These are phyloP conservation scores for Aspergillus costaricaensis DNA, from an alignment of 2,329 filamentous ascomycete genomes.

Conservation along the genomic window DNA sequence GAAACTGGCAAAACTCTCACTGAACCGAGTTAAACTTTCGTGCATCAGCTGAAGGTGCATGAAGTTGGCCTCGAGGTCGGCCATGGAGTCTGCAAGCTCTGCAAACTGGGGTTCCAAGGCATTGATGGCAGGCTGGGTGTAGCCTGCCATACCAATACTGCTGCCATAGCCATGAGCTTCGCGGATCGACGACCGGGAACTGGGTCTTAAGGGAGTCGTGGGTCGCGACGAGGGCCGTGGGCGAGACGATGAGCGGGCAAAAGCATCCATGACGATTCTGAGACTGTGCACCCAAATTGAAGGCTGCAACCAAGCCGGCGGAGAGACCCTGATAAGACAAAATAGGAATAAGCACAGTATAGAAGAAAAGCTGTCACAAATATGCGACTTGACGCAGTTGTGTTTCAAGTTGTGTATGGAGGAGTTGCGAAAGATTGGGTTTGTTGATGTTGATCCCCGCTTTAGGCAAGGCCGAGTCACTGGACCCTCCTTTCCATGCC, in stretches of 20 bases:
- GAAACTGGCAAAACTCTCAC: conserved; percentile 93
- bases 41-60: conserved; percentile 97
- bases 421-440: neutral
- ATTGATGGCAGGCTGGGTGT: conserved; percentile 67
- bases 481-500: neutral
- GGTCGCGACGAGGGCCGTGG: conserved; percentile 69
- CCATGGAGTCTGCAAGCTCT: conserved; percentile 90
- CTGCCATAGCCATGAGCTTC: conserved; percentile 64
- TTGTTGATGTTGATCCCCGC: conserved; percentile 10
- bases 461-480: conserved; percentile 4
- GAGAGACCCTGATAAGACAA: conserved; percentile 2
- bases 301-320: conserved; percentile 6
- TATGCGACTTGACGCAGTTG: neutral
- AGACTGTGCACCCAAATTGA: conserved; percentile 2
- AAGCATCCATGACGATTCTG: conserved; percentile 32
- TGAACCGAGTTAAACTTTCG: conserved; percentile 88
- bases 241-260: conserved; percentile 59
- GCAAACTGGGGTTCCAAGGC: conserved; percentile 86
- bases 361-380: conserved; percentile 2
- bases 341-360: neutral
- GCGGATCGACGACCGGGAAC: conserved; percentile 84
- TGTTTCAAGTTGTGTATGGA: conserved; percentile 1
- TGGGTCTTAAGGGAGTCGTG: conserved; percentile 87
- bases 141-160: conserved; percentile 35
- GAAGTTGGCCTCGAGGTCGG: conserved; percentile 94